phyloP scores from a whole-genome alignment of 371 early-diverging fungal genomes.

The Vairimorpha apis region DNA sequence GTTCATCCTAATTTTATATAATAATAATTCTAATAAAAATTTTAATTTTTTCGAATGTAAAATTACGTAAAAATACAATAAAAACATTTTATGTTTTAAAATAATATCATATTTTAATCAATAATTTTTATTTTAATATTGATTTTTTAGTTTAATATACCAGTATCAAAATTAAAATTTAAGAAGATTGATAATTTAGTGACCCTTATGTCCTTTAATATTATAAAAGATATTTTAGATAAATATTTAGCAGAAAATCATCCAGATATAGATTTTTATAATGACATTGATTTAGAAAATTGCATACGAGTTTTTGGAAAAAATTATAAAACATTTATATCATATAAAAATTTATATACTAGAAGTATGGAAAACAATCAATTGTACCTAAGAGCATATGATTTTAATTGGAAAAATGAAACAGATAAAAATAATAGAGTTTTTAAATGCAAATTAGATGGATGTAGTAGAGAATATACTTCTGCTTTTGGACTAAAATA shows the following conservation, averaged over 20 bases:
- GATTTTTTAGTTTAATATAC: no score
- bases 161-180: no score
- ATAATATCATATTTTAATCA: no score
- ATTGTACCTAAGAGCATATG: not conserved
- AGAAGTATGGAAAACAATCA: constrained; percentile 1
- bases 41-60: no score
- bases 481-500: constrained; percentile 64
- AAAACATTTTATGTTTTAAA: no score
- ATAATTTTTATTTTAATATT: no score
- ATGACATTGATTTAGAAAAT: constrained; percentile 7
- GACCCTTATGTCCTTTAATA: constrained; percentile 2
- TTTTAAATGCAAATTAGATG: constrained; percentile 58
- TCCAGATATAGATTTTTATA: constrained; percentile 22
- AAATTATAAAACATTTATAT: not conserved
- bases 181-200: no score
- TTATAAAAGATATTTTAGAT: not conserved
- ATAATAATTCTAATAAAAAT: no score
- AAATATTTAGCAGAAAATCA: constrained; percentile 14
- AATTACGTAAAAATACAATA: no score
- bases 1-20: no score
- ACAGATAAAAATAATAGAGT: constrained; percentile 34
- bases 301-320: not conserved
- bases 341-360: not conserved
- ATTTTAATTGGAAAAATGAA: constrained; percentile 11
- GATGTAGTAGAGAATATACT: constrained; percentile 64